These are phyloP conservation scores for Ophiostoma ulmi DNA, from an alignment of 2,329 filamentous ascomycete species.

Conservation along the genomic window DNA sequence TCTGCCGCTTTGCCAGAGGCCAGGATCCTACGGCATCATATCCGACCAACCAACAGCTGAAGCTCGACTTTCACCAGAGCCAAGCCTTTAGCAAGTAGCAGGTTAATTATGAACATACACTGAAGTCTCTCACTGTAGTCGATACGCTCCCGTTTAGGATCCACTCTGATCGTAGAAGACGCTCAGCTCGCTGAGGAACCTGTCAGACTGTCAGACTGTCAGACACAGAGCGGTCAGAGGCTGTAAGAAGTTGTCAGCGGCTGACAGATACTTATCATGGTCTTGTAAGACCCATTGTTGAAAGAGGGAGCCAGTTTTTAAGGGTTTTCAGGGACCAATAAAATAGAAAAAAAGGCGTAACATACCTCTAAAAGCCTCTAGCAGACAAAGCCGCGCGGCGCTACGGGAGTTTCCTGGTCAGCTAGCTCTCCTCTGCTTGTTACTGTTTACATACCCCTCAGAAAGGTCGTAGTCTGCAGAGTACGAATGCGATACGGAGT, in stretches of 20 bases:
- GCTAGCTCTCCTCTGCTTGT: background rate
- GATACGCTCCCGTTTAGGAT: background rate
- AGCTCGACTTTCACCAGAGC: constrained; percentile 11
- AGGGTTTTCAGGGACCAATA: background rate
- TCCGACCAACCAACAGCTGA: background rate
- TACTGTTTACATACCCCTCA: constrained; percentile 8
- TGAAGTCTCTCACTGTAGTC: no score
- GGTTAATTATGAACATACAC: background rate
- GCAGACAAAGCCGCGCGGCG: constrained; percentile 13
- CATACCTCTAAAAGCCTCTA: background rate
- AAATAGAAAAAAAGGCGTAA: background rate
- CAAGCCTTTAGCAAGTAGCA: constrained; percentile 13
- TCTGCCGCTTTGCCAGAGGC: background rate
- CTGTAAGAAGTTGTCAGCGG: background rate
- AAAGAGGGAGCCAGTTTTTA: background rate
- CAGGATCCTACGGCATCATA: background rate
- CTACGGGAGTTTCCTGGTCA: background rate
- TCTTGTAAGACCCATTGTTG: background rate
- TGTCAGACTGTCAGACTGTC: no score
- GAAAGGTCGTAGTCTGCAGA: background rate
- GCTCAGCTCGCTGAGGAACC: background rate
- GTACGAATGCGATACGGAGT: background rate
- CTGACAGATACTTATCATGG: background rate
- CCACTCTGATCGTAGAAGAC: background rate
- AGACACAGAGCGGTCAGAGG: background rate